Percentiles rank a stretch among this genome's conserved stretches.
Evolutionary conservation across 257 asterid species (phyloP).

Genomic region (Euphrasia confusa): DNA sequence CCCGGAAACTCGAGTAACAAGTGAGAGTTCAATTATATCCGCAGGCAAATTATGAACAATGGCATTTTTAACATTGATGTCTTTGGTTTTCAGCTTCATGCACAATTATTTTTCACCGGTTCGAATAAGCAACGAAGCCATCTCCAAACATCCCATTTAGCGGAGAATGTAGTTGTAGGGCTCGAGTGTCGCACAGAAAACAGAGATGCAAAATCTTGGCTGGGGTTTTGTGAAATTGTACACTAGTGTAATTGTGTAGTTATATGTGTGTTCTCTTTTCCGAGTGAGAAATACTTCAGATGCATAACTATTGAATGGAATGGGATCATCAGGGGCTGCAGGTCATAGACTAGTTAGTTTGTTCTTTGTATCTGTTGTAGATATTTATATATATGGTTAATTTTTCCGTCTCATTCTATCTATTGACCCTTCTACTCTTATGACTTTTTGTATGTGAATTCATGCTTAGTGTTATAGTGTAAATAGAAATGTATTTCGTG

Average conservation of each 20-base stretch:
- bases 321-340: not conserved
- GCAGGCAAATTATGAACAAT: not conserved
- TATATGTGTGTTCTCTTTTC: slow-evolving; percentile 1
- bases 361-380: too few relatives aligned
- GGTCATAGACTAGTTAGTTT: too few relatives aligned
- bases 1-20: slow-evolving; percentile 30
- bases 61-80: slow-evolving; percentile 8
- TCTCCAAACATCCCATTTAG: slow-evolving; percentile 30
- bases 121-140: slow-evolving; percentile 30
- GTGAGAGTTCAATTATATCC: slow-evolving; percentile 33
- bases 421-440: too few relatives aligned
- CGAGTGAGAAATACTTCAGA: slow-evolving; percentile 3
- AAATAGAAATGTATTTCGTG: too few relatives aligned
- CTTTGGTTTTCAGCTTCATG: slow-evolving; percentile 31
- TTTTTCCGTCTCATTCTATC: too few relatives aligned
- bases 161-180: slow-evolving; percentile 29
- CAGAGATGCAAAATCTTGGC: slow-evolving; percentile 21
- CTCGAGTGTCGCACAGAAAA: slow-evolving; percentile 19
- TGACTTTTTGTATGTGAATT: too few relatives aligned
- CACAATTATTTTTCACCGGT: slow-evolving; percentile 36
- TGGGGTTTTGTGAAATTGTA: slow-evolving; percentile 16
- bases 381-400: too few relatives aligned
- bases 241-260: slow-evolving; percentile 16
- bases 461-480: too few relatives aligned
- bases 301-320: not conserved